A percentile compares a stretch with the other conserved stretches of the same genome.
These are phyloP conservation scores for Aspergillus hancockii DNA, from an alignment of 495 filamentous ascomycete species.

Conservation along the genomic window DNA sequence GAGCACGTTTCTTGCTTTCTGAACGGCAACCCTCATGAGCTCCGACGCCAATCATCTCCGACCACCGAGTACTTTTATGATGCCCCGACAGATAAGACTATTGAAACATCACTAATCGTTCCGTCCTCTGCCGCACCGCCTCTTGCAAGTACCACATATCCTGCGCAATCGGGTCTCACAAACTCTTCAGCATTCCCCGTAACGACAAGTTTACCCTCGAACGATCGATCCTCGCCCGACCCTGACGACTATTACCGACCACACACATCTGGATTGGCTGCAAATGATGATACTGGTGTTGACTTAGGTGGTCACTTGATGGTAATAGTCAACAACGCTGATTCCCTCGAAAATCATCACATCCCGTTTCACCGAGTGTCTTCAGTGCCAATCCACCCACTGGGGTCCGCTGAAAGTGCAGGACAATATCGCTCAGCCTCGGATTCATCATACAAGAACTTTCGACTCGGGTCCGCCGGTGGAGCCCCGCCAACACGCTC, in stretches of 20 bases:
- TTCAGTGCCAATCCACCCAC: conserved; percentile 30
- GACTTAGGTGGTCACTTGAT: conserved; percentile 29
- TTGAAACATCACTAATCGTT: conserved; percentile 20
- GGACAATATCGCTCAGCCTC: conserved; percentile 38
- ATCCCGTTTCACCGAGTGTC: conserved; percentile 27
- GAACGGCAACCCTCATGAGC: conserved; percentile 34
- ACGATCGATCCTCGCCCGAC: conserved; percentile 43
- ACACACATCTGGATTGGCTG: conserved; percentile 26
- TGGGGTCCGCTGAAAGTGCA: conserved; percentile 28
- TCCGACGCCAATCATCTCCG: conserved; percentile 42
- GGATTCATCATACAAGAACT: conserved; percentile 32
- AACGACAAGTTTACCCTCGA: conserved; percentile 15
- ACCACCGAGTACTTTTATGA: conserved; percentile 33
- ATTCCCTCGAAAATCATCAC: conserved; percentile 20
- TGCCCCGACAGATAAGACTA: conserved; percentile 17
- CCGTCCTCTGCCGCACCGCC: conserved; percentile 26
- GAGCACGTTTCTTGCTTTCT: conserved; percentile 42
- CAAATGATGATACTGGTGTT: conserved; percentile 25
- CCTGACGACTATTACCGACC: conserved; percentile 56
- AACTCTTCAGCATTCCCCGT: conserved; percentile 25
- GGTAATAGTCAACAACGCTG: conserved; percentile 27
- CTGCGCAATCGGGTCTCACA: conserved; percentile 25
- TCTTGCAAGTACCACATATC: conserved; percentile 31
- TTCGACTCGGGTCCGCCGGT: conserved; percentile 24
- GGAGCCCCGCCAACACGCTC: conserved; percentile 19